phyloP scores from a whole-genome alignment of 202 grass and related monocot species.

The Zoysia matrella region DNA sequence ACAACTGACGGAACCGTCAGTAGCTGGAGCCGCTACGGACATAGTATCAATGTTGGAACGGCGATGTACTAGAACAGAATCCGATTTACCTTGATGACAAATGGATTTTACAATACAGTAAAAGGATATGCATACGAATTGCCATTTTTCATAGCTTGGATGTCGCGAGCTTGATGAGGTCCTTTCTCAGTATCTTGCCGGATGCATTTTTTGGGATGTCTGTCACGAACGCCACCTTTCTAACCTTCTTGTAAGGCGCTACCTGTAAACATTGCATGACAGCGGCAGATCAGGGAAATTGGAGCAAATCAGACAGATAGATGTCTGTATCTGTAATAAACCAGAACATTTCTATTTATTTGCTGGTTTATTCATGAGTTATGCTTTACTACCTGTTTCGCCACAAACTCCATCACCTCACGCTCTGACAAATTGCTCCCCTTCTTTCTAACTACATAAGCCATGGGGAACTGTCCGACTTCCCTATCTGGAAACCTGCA shows the following conservation, averaged over 20 bases:
- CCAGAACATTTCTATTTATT: background rate
- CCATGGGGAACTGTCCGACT: conserved; percentile 87
- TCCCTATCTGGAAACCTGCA: conserved; percentile 80
- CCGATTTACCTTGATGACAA: background rate
- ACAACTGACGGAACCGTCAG: background rate
- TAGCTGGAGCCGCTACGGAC: background rate
- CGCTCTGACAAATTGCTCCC: conserved; percentile 62
- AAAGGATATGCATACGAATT: background rate
- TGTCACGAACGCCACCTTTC: conserved; percentile 71
- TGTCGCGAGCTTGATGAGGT: conserved; percentile 83
- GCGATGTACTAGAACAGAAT: background rate
- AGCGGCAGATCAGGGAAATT: conserved; percentile 26
- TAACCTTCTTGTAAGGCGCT: conserved; percentile 93
- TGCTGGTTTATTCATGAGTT: background rate
- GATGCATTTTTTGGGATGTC: conserved; percentile 93
- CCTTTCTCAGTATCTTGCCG: background rate
- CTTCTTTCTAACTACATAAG: conserved; percentile 78
- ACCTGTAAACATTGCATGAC: conserved; percentile 48
- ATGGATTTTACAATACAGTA: background rate
- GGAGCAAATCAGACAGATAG: background rate
- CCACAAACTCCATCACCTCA: conserved; percentile 67
- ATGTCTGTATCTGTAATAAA: background rate
- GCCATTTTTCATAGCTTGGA: conserved; percentile 66
- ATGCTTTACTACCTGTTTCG: background rate
- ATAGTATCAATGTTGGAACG: background rate